These are phyloP conservation scores for Quercus bicolor DNA, from an alignment of 306 rosid genomes.

Conservation along the genomic window DNA sequence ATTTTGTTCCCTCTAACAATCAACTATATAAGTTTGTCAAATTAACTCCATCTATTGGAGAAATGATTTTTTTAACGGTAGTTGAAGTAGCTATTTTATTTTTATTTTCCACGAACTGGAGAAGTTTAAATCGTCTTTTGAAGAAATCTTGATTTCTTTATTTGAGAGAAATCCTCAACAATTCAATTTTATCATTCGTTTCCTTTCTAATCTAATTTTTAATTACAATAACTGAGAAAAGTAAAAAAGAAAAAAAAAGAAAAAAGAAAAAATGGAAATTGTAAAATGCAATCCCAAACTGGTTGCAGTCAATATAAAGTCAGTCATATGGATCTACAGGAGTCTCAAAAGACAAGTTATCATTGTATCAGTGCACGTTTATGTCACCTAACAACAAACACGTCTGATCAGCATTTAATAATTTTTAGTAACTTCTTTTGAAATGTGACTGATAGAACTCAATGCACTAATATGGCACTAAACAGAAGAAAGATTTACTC, in stretches of 20 bases:
- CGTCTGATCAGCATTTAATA: conserved; percentile 26
- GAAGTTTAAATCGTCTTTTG: not conserved
- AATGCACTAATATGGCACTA: conserved; percentile 25
- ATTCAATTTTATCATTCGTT: not conserved
- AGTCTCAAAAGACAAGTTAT: conserved; percentile 39
- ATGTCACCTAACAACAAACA: conserved; percentile 64
- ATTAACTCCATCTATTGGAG: no score
- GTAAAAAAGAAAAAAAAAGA: no score
- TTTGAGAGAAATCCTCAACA: not conserved
- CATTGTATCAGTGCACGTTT: conserved; percentile 37
- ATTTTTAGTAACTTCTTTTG: conserved; percentile 11
- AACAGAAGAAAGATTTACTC: not conserved
- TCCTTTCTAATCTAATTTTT: not conserved
- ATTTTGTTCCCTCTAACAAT: no score
- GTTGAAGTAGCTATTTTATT: not conserved
- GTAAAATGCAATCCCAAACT: not conserved
- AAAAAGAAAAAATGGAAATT: not conserved
- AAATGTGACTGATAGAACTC: conserved; percentile 25
- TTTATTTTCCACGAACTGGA: not conserved
- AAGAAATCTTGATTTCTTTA: not conserved
- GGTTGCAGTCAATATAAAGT: not conserved
- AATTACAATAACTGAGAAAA: not conserved
- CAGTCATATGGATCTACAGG: conserved; percentile 7
- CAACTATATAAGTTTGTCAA: no score
- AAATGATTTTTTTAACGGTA: no score